Percentiles rank a stretch among this genome's conserved stretches.
Conservation (phyloP, 345 rosid genomes). For the Melaleuca quinquenervia region DNA sequence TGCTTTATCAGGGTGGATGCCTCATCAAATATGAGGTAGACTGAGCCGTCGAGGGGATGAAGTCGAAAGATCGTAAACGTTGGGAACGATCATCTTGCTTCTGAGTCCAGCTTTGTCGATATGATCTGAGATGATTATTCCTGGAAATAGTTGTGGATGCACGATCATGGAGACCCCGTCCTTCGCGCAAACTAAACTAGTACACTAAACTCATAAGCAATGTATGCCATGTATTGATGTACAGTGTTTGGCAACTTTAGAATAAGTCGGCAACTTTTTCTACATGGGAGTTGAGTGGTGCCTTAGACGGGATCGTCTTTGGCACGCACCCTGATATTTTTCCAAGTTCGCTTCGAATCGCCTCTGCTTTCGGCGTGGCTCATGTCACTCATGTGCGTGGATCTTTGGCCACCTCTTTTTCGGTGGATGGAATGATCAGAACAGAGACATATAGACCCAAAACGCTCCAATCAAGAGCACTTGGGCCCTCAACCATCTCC, state of each 20-base stretch:
- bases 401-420: neutral
- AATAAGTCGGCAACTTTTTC: neutral
- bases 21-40: neutral
- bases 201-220: neutral
- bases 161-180: neutral
- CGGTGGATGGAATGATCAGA: neutral
- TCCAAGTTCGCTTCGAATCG: neutral
- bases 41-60: neutral
- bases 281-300: neutral
- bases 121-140: neutral
- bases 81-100: neutral
- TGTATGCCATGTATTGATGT: neutral
- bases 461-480: neutral
- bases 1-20: neutral
- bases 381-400: neutral
- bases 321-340: neutral
- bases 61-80: neutral
- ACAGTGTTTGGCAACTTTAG: neutral
- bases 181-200: neutral
- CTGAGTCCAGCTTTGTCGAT: neutral
- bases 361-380: neutral
- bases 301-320: neutral
- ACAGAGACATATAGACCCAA: neutral
- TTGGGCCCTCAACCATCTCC: neutral
- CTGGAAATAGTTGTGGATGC: neutral